Percentiles rank a stretch among this genome's conserved stretches.
phyloP scores from a whole-genome alignment of 2,329 filamentous ascomycete genomes.

The Blastomyces gilchristii region DNA sequence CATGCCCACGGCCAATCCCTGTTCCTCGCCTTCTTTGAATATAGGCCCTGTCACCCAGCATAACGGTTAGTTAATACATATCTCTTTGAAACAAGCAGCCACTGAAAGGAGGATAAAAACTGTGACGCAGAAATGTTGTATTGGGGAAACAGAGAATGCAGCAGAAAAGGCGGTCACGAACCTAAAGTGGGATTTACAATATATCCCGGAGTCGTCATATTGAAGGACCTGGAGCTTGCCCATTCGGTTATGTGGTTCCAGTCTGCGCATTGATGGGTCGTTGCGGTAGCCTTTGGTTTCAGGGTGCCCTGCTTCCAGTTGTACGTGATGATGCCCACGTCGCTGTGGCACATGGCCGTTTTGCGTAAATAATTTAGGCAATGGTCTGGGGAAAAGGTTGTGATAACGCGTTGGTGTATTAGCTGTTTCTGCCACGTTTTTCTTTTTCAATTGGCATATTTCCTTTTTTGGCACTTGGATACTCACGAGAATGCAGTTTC shows the following conservation, averaged over 20 bases:
- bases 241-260: not conserved
- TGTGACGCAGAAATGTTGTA: not conserved
- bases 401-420: not conserved
- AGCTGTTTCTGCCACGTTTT: not conserved
- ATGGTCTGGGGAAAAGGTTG: not conserved
- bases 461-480: not conserved
- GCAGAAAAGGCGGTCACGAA: not conserved
- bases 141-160: too few relatives aligned
- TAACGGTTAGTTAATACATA: not conserved
- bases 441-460: not conserved
- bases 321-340: conserved; percentile 2
- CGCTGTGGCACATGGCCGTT: conserved; percentile 1
- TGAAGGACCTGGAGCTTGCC: not conserved
- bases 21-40: not conserved
- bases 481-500: conserved; percentile 5
- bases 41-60: not conserved
- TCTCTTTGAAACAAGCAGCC: too few relatives aligned
- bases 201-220: not conserved
- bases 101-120: too few relatives aligned
- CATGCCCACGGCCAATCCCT: conserved; percentile 1
- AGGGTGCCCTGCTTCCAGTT: not conserved
- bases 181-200: not conserved
- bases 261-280: conserved; percentile 2
- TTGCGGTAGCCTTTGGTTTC: not conserved
- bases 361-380: conserved; percentile 4